Percentiles rank a stretch among this genome's conserved stretches.
phyloP scores from a whole-genome alignment of 805 yeast genomes.

The Ogataea pini region DNA sequence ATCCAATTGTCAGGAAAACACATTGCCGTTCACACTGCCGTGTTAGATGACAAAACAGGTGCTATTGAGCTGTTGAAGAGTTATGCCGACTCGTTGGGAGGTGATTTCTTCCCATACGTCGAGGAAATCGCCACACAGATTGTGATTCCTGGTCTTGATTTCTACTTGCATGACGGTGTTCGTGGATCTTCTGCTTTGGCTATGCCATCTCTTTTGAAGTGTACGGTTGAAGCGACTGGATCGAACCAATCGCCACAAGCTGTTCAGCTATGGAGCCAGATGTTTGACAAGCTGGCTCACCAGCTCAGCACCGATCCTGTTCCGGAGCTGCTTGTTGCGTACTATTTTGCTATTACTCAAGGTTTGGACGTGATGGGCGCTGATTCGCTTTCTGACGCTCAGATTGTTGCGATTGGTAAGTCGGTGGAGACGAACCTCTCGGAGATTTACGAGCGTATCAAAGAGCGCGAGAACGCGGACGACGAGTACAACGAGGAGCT shows the following conservation, averaged over 20 bases:
- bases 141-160: slow-evolving; percentile 85
- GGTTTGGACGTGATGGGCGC: slow-evolving; percentile 70
- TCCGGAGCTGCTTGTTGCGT: slow-evolving; percentile 76
- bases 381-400: slow-evolving; percentile 54
- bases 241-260: slow-evolving; percentile 57
- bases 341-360: slow-evolving; percentile 69
- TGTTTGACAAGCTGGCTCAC: slow-evolving; percentile 65
- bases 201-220: slow-evolving; percentile 72
- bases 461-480: slow-evolving; percentile 69
- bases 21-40: slow-evolving; percentile 90
- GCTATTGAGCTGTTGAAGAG: slow-evolving; percentile 87
- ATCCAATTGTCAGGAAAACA: slow-evolving; percentile 88
- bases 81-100: slow-evolving; percentile 83
- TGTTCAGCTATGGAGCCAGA: slow-evolving; percentile 67
- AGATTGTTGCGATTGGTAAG: slow-evolving; percentile 55
- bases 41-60: slow-evolving; percentile 89
- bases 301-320: slow-evolving; percentile 78
- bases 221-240: slow-evolving; percentile 58
- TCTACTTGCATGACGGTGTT: slow-evolving; percentile 91
- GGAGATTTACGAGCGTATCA: slow-evolving; percentile 71
- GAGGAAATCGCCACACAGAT: slow-evolving; percentile 74
- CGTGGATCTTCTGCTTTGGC: slow-evolving; percentile 87
- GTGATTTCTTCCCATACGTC: slow-evolving; percentile 80
- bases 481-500: slow-evolving; percentile 88
- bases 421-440: slow-evolving; percentile 61